Evolutionary conservation across 139 green algal genomes (phyloP).

Genomic region (Closterium sp.): DNA sequence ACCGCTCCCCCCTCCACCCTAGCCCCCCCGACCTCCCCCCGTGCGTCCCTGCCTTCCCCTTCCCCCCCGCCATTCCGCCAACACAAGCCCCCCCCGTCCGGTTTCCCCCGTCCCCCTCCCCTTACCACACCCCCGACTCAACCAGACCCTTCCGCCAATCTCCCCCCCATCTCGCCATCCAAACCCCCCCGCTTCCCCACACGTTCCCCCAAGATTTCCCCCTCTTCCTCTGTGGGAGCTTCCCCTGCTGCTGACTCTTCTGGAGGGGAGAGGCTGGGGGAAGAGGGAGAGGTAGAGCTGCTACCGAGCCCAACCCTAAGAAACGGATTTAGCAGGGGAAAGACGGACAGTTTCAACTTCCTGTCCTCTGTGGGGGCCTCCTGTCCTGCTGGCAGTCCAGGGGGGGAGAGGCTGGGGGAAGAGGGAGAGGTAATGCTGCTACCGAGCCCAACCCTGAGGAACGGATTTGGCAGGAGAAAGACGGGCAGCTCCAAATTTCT

Average conservation of each 20-base stretch:
- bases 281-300: no score
- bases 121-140: not conserved
- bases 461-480: no score
- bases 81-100: not conserved
- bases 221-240: not conserved
- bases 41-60: not conserved
- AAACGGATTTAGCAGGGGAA: no score
- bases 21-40: not conserved
- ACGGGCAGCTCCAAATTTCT: no score
- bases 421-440: no score
- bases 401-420: no score
- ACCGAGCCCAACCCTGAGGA: no score
- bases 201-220: not conserved
- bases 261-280: no score
- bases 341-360: no score
- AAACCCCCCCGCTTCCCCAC: not conserved
- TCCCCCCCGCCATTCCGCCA: not conserved
- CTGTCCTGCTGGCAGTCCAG: no score
- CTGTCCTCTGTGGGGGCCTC: not conserved
- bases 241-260: not conserved
- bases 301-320: no score
- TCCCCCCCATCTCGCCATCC: not conserved
- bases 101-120: not conserved
- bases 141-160: not conserved
- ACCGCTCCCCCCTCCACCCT: not conserved